Conservation (phyloP, 1,284 basidiomycete species). For the Irpex sp. region DNA sequence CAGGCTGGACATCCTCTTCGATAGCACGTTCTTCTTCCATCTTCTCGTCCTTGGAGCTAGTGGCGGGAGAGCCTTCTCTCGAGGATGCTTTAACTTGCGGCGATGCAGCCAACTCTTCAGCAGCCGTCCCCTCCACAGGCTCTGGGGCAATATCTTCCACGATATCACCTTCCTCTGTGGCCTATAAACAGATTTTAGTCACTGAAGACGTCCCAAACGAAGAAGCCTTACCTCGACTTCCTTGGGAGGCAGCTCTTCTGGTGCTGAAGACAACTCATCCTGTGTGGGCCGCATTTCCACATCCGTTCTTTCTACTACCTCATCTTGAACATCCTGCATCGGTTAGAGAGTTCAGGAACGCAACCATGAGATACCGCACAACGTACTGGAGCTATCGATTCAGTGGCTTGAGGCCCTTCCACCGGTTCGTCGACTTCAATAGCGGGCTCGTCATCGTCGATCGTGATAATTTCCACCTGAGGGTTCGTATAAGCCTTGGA, state of each 20-base stretch:
- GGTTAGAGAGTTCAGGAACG: neutral
- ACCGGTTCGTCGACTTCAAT: neutral
- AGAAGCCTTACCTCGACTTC: neutral
- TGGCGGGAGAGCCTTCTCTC: neutral
- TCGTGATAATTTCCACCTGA: neutral
- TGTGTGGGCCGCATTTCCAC: slow-evolving; percentile 6
- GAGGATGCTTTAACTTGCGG: neutral
- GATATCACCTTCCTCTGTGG: neutral
- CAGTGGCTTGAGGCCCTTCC: neutral
- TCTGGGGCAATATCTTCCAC: neutral
- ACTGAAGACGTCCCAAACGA: neutral
- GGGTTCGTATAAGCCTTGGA: neutral
- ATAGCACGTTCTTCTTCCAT: neutral
- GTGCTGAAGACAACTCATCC: too few species aligned
- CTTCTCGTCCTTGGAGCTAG: neutral
- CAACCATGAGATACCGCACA: neutral
- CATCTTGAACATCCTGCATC: slow-evolving; percentile 8
- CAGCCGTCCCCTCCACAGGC: neutral
- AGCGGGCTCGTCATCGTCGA: neutral
- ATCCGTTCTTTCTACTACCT: slow-evolving; percentile 13
- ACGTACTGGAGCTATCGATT: neutral
- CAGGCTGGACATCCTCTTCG: neutral
- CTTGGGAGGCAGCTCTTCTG: neutral
- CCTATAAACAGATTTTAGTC: neutral
- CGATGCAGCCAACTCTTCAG: neutral